Base-by-base conservation (phyloP, 2,329 filamentous ascomycete genomes). In the Pyricularia pennisetigena region DNA sequence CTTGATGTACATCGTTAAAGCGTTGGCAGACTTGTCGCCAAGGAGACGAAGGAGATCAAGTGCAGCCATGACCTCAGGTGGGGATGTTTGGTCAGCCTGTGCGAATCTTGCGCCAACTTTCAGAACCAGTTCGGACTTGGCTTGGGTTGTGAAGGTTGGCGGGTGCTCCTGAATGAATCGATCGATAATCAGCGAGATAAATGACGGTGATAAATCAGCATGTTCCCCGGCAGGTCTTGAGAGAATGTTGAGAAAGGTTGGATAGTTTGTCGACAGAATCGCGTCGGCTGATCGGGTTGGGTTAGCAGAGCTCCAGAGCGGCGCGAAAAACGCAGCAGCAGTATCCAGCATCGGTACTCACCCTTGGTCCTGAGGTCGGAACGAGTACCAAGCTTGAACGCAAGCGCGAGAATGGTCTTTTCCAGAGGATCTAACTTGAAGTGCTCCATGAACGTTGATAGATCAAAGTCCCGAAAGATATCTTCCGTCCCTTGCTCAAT, bases 371-470 rank as follows among this genome's bases (percentile, higher is more conserved):
- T 92, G 67, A 99, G 81, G 76, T 97, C 94, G 69, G 88, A 81
- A 73, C 92, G 93, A 59, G 86, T 86, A n/a, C 89, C 89, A 70
- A 89, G 86, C 78, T 94, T 96, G 79, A 97, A 97, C 4, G 94
- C 93, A 69, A 97, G 83, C 66, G 93, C 92, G 71, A 99, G 84
- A 70, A 96, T 86, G 59, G 92, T 92, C 82, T 97, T 97, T 74
- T 93, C 88, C 64, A 97, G 79, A 10, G 93, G 88, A 79, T 97
- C 94, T 68, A 97, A 85, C 76, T 94, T 93, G 82, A 99, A 99
- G 78, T 98, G 94, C 71, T 97, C 91, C 84, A 98, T 89, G 76
- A 99, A 98, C 1, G 91, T 92, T 2, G 92, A 91, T n/a, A 99
- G 85, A 76, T 99, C 94, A 74, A 99, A 97, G 76, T 98, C 94